A percentile compares a stretch with the other conserved stretches of the same genome.
Evolutionary conservation across 2,329 filamentous ascomycete species (phyloP).

Genomic region (Bretziella fagacearum): DNA sequence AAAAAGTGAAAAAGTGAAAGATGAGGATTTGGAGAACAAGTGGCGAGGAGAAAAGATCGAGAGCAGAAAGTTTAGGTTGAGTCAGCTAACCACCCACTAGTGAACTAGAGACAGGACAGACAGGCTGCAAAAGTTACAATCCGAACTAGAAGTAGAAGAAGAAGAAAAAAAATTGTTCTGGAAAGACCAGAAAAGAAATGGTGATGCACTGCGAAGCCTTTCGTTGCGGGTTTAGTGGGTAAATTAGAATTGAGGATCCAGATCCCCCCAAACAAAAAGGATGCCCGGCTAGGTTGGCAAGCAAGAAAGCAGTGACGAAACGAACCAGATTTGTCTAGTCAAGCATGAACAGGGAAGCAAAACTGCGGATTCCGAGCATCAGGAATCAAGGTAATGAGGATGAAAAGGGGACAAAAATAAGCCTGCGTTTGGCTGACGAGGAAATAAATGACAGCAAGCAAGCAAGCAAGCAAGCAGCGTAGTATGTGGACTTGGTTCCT

Average conservation of each 20-base stretch:
- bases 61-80: not conserved
- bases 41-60: too few species aligned
- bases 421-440: not conserved
- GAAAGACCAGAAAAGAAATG: not conserved
- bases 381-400: not conserved
- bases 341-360: not conserved
- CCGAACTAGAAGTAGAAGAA: not conserved
- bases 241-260: not conserved
- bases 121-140: not conserved
- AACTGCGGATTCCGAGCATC: not conserved
- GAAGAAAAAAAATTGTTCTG: not conserved
- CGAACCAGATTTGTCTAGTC: not conserved
- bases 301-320: not conserved
- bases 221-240: not conserved
- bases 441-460: not conserved
- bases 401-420: slow-evolving; percentile 2
- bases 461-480: too few species aligned
- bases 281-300: not conserved
- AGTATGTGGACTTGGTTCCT: too few species aligned
- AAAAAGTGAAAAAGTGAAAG: too few species aligned
- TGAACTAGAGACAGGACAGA: not conserved
- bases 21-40: too few species aligned
- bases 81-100: not conserved
- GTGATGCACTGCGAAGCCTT: not conserved
- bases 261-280: not conserved